A percentile compares a stretch with the other conserved stretches of the same genome.
These are phyloP conservation scores for Kwoniella heveanensis DNA, from an alignment of 768 basidiomycete species.

Conservation along the genomic window DNA sequence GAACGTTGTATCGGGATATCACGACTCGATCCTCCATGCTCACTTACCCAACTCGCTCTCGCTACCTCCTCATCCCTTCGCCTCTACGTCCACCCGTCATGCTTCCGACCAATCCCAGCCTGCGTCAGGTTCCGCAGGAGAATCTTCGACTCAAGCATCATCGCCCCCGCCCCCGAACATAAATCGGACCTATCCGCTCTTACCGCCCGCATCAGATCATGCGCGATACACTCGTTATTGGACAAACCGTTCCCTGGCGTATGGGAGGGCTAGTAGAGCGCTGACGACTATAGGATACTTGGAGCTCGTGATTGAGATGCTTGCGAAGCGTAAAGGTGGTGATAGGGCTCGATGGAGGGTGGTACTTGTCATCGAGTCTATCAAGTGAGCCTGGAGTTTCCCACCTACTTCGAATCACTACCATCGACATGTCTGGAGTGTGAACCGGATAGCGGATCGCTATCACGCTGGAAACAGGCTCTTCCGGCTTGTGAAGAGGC, in stretches of 20 bases:
- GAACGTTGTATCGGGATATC: slow-evolving; percentile 87
- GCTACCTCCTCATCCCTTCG: slow-evolving; percentile 49
- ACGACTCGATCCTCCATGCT: slow-evolving; percentile 82
- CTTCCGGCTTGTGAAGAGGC: too few species aligned
- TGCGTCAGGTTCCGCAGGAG: too few species aligned
- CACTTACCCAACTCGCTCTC: slow-evolving; percentile 67
- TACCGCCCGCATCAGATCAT: slow-evolving; percentile 61
- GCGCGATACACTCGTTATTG: slow-evolving; percentile 88
- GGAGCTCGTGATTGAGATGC: slow-evolving; percentile 89
- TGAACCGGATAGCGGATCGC: too few species aligned
- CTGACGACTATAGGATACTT: slow-evolving; percentile 77
- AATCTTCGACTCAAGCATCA: slow-evolving; percentile 4
- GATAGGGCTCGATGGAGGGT: slow-evolving; percentile 70
- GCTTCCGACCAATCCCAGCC: too few species aligned
- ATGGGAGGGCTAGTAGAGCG: slow-evolving; percentile 75
- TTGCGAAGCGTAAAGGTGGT: slow-evolving; percentile 70
- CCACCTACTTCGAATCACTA: too few species aligned
- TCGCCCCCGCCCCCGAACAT: too few species aligned
- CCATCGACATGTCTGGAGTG: too few species aligned
- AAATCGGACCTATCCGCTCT: slow-evolving; percentile 22
- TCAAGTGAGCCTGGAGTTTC: too few species aligned
- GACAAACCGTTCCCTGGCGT: slow-evolving; percentile 68
- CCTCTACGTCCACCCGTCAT: slow-evolving; percentile 57
- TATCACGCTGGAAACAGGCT: too few species aligned
- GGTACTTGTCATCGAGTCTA: slow-evolving; percentile 72